Evolutionary conservation across 176 grass and related monocot species (phyloP), one percentile per base, ranked within the genome.

Genomic region (Hsuehochloa calcarea): DNA sequence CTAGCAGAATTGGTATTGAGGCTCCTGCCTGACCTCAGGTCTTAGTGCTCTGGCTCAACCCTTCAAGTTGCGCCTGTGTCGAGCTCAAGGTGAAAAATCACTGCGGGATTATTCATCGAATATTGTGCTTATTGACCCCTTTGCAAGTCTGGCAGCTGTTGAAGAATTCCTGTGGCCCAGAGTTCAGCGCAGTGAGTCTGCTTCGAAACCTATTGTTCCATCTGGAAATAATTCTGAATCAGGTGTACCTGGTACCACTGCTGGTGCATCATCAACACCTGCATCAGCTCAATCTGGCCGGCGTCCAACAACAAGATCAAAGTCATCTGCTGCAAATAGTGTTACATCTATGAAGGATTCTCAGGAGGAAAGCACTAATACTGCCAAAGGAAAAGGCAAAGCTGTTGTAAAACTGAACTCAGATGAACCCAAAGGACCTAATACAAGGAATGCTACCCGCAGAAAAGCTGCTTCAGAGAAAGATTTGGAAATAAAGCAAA

Each of bases 111-210:
- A 95, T 86, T 93, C 95, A 70, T 93, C 92, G 72, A 97, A 97
- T 84, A 83, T 97, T 91, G 95, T 97, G 47, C 87, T 95, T 73
- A 93, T 97, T 5, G 92, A 97, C 27, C 90, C 92, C 29, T 82
- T 95, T 61, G 90, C 95, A 23, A 95, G 87, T 82, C 82, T 97
- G 29, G 91, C 89, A 70, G 82, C 89, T 19, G 89, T 97, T 46
- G 95, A 97, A 86, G 95, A 97, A 11, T 97, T 95, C 66, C 85
- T 97, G 60, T 97, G 95, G 95, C 95, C 95, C 17, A 91, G 87
- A 86, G 82, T 97, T 88, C 92, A 95, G 80, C 90, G 92, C 12
- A 88, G 71, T 34, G 92, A 97, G 45, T 80, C 87, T 77, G 85
- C 68, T n/a, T 90, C 89, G 0, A 93, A 95, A 63, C 80, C 85